These are phyloP conservation scores for Puccinia polysora DNA, from an alignment of 1,284 basidiomycete species.

Conservation along the genomic window DNA sequence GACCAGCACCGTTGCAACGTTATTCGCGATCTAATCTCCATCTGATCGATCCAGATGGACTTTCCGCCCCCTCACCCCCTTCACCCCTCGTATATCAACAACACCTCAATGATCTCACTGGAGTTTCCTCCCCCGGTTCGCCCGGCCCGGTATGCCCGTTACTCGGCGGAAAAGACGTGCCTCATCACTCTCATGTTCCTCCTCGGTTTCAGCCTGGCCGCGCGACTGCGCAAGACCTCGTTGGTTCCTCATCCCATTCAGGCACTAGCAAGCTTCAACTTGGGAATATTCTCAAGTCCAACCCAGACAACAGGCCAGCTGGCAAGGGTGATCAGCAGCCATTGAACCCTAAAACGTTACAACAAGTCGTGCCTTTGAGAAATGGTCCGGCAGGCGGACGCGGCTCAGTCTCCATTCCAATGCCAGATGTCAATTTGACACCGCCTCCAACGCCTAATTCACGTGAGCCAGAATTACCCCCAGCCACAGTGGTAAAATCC, in stretches of 20 bases:
- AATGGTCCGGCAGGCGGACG: too few species aligned
- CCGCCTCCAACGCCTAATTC: slow-evolving; percentile 25
- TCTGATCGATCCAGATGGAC: slow-evolving; percentile 8
- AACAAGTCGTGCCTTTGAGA: too few species aligned
- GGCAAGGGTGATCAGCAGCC: too few species aligned
- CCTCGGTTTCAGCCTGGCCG: slow-evolving; percentile 1
- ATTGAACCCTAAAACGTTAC: too few species aligned
- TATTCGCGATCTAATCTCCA: slow-evolving; percentile 2
- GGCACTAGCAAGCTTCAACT: neutral
- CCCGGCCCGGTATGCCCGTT: neutral
- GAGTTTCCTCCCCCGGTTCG: neutral
- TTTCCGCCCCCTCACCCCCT: slow-evolving; percentile 1
- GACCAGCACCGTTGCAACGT: slow-evolving; percentile 5
- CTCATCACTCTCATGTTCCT: neutral
- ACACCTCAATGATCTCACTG: neutral
- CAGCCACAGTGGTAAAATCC: slow-evolving; percentile 8
- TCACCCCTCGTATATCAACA: slow-evolving; percentile 3
- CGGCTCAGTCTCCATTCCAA: neutral
- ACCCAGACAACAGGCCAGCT: too few species aligned
- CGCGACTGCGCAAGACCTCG: neutral
- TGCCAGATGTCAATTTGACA: neutral
- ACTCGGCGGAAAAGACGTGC: neutral
- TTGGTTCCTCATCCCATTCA: neutral
- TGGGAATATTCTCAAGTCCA: too few species aligned
- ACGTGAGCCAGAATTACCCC: neutral